phyloP scores from a whole-genome alignment of 305 asterid species.

The Fraxinus latifolia region DNA sequence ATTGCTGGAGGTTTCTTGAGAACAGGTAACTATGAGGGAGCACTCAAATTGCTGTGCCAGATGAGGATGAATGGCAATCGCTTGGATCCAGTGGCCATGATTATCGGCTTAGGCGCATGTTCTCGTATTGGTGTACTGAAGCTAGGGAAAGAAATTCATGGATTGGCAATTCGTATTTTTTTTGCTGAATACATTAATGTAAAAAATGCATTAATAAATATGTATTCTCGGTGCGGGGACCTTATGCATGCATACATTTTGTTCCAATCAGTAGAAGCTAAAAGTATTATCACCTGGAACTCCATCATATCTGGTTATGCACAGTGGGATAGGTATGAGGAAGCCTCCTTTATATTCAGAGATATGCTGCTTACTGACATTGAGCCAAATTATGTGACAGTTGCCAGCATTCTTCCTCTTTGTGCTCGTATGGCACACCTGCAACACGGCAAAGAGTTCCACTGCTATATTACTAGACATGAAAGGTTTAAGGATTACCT shows the following conservation, averaged over 20 bases:
- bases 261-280: conserved; percentile 47
- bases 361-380: conserved; percentile 52
- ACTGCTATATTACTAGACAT: conserved; percentile 56
- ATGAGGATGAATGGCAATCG: conserved; percentile 38
- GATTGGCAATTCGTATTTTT: conserved; percentile 58
- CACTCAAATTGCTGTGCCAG: conserved; percentile 56
- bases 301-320: conserved; percentile 74
- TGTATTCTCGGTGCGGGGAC: conserved; percentile 73
- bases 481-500: conserved; percentile 45
- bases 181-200: conserved; percentile 46
- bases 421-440: conserved; percentile 80
- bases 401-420: conserved; percentile 74
- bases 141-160: conserved; percentile 71
- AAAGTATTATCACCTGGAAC: conserved; percentile 64
- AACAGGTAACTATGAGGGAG: conserved; percentile 47
- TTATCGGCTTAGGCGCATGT: conserved; percentile 70
- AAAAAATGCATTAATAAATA: conserved; percentile 57
- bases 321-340: conserved; percentile 55
- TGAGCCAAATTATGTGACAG: conserved; percentile 64
- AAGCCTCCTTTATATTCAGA: conserved; percentile 59
- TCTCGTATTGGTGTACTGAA: conserved; percentile 55
- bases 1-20: conserved; percentile 67
- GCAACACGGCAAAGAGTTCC: conserved; percentile 77
- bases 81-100: conserved; percentile 69
- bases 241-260: conserved; percentile 51